phyloP scores from a whole-genome alignment of 2,329 filamentous ascomycete genomes.

The Colletotrichum graminicola region DNA sequence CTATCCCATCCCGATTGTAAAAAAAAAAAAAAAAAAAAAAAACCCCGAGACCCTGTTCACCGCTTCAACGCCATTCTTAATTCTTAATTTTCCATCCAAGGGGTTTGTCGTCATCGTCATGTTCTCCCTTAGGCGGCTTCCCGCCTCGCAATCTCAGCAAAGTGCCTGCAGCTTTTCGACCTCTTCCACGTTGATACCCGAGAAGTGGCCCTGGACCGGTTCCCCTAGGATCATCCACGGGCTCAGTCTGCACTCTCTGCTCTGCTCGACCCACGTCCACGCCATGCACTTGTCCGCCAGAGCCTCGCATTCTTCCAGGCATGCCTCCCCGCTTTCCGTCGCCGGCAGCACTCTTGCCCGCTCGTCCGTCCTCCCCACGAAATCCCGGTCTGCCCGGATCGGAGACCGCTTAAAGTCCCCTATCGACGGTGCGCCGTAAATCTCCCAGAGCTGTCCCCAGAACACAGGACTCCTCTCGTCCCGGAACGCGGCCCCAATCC shows the following conservation, averaged over 20 bases:
- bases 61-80: not conserved
- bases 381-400: constrained; percentile 57
- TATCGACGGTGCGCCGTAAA: constrained; percentile 59
- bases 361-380: constrained; percentile 64
- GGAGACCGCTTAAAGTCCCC: constrained; percentile 53
- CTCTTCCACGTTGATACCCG: constrained; percentile 53
- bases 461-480: constrained; percentile 55
- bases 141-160: constrained; percentile 26
- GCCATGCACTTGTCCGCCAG: constrained; percentile 59
- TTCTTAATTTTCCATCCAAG: not conserved
- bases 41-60: not conserved
- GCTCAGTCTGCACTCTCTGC: constrained; percentile 57
- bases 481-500: constrained; percentile 57
- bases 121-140: not conserved
- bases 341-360: constrained; percentile 53
- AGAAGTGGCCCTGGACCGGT: constrained; percentile 49
- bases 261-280: constrained; percentile 62
- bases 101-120: constrained; percentile 20
- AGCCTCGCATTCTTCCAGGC: constrained; percentile 57
- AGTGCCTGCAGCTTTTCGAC: constrained; percentile 40
- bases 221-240: constrained; percentile 65
- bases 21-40: no score
- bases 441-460: constrained; percentile 64
- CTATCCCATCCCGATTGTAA: no score
- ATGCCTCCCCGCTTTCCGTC: constrained; percentile 56